Base-by-base conservation (phyloP, 768 basidiomycete species). In the Nidularia sp. region DNA sequence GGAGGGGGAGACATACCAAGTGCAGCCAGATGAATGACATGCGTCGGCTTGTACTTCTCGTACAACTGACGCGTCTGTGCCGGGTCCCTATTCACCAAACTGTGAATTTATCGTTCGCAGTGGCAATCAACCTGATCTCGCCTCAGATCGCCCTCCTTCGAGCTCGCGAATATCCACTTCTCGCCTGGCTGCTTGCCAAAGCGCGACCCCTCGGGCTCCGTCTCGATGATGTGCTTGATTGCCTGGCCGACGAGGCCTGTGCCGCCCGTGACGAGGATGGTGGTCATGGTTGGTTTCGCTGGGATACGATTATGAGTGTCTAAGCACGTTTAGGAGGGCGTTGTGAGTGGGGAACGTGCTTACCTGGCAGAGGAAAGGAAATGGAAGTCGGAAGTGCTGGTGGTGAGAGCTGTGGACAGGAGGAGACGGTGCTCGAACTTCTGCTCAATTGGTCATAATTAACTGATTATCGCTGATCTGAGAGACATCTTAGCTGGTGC, bases 1-100 rank as follows among this genome's bases (percentile, higher is more conserved):
- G 44, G 18, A 43, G 45, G 35, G 44, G 25, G 48, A 34, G 13
- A 62, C 84, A n/a, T 62, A 93, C 91, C 92, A 41, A 93, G 81
- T 4, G 95, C 94, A 34, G 94, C 95, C 45, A 97, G 83, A 72
- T 98, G 96, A 62, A 98, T 97, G 60, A 98, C 93, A 79, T 95
- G 88, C 0, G 92, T 96, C 0, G 96, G 94, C 63, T 90, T 87
- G 72, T 97, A 85, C 70, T 93, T 94, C 60, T 91, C 87, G 58
- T 89, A 97, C 62, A 95, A 68, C 62, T 76, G 77, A 61, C 75
- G 71, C 39, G 93, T 86, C 66, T 86, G 81, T 54, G 72, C 78
- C 2, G 79, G 70, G 66, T 93, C 84, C 61, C 94, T 94, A 59
- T 43, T 36, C 42, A 25, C 25, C 44, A 8, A 44, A n/a, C 9